Evolutionary conservation across 192 early-diverging fungal species (phyloP), one percentile per base, ranked within the genome.

Genomic region (Dispira simplex): DNA sequence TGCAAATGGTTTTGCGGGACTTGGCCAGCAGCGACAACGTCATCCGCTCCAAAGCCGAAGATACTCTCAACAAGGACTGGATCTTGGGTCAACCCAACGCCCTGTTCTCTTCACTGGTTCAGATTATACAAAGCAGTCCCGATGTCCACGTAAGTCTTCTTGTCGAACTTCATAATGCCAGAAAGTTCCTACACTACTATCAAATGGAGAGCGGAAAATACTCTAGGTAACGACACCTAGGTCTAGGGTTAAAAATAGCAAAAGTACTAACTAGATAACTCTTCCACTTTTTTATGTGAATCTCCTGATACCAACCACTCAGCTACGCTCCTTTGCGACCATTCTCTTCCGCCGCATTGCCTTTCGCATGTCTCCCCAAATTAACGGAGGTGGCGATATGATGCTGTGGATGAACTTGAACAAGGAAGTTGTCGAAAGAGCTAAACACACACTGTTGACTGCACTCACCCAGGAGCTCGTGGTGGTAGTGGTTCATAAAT

Each of bases 401-500:
- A 72, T 73, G n/a, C 77, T 92, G 60, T 97, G 90, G 86, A 82
- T 82, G 47, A 71, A 78, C 32, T 77, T 95, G 48, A 81, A 84
- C 45, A 75, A 76, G 11, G 64, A 72, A 8, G 83, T 85, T 21
- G 79, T 87, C 27, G 67, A 80, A 52, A 80, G 79, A 46, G 82
- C 88, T 67, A 87, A 93, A 75, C 71, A 64, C 9, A 82, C 86
- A 66, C 82, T 99, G 20, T 72, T 99, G 59, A 74, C 81, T 20
- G 82, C 92, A 21, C 79, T 99, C 44, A 75, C 79, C 25, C 76
- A 81, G 52, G 95, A 98, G 72, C 73, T 75, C 23, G 84, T 83
- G 62, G 69, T 75, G 64, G 74, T 75, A 12, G 85, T 90, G 26
- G 83, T 93, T 47, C 86, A 93, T 73, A 99, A 97, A 77, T 78